phyloP scores from a whole-genome alignment of 192 early-diverging fungal genomes.

The Backusella circina region DNA sequence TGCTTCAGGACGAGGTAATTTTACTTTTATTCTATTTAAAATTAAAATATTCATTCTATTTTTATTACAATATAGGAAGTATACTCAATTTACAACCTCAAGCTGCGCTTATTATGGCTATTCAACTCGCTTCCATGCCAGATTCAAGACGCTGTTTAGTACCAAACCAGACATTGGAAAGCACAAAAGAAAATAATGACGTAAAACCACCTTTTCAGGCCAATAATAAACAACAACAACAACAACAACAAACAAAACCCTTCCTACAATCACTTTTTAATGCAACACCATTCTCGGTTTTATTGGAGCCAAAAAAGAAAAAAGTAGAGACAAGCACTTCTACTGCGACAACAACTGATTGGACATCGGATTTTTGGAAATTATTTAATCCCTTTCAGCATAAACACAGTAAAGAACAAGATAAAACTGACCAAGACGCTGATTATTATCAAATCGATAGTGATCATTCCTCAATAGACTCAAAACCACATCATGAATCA shows the following conservation, averaged over 20 bases:
- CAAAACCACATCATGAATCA: not conserved
- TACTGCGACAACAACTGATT: not conserved
- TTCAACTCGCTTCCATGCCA: conserved; percentile 9
- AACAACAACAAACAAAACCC: not conserved
- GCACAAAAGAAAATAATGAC: not conserved
- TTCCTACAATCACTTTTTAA: conserved; percentile 7
- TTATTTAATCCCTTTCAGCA: not conserved
- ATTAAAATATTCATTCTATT: not conserved
- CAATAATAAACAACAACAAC: not conserved
- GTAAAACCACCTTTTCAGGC: not conserved
- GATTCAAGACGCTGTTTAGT: not conserved
- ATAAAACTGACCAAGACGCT: not conserved
- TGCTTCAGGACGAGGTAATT: conserved; percentile 11
- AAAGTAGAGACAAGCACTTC: not conserved
- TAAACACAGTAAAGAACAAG: not conserved
- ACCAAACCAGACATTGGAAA: not conserved
- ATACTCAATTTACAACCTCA: conserved; percentile 16
- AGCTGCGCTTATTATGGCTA: conserved; percentile 16
- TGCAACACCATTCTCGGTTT: not conserved
- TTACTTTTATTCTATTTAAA: not conserved
- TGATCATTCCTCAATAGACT: not conserved
- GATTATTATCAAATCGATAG: conserved; percentile 16
- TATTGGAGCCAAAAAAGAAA: conserved; percentile 4
- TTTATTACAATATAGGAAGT: not conserved
- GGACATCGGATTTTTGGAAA: conserved; percentile 14